These are phyloP conservation scores for Cystoderma amianthinum DNA, from an alignment of 768 basidiomycete genomes.

Conservation along the genomic window DNA sequence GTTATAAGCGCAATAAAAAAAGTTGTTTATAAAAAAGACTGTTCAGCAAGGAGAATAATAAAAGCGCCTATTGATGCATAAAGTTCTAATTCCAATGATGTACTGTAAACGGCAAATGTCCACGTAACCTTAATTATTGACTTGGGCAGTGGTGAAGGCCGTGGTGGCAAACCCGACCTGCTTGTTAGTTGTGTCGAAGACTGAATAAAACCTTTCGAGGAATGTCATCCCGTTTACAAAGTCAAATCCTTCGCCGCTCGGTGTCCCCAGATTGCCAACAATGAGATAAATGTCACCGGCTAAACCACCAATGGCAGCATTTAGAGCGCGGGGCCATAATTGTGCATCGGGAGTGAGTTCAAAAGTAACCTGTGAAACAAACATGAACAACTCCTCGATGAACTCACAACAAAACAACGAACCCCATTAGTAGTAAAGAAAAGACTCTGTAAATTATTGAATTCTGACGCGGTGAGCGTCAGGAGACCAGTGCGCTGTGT, in stretches of 20 bases:
- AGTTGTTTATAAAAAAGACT: no score
- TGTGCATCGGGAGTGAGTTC: conserved; percentile 60
- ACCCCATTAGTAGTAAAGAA: conserved; percentile 40
- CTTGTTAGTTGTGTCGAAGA: conserved; percentile 52
- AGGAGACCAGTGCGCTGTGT: conserved; percentile 43
- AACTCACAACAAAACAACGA: neutral
- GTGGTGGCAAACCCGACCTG: conserved; percentile 54
- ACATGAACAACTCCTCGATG: neutral
- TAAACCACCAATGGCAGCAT: conserved; percentile 49
- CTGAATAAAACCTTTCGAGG: conserved; percentile 56
- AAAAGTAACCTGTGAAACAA: conserved; percentile 31
- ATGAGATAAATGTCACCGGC: conserved; percentile 47
- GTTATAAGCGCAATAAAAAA: no score
- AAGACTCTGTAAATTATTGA: conserved; percentile 39
- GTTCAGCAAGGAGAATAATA: no score
- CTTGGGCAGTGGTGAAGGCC: conserved; percentile 39
- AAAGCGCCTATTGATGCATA: no score
- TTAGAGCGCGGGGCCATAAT: conserved; percentile 60
- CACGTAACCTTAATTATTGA: conserved; percentile 26
- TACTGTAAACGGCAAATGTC: no score
- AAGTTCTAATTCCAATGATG: no score
- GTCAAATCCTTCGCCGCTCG: conserved; percentile 52
- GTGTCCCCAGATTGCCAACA: conserved; percentile 42
- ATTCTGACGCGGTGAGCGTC: conserved; percentile 43
- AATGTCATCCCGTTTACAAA: conserved; percentile 42